These are phyloP conservation scores for Psophocarpus tetragonolobus DNA, from an alignment of 306 rosid species.

Conservation along the genomic window DNA sequence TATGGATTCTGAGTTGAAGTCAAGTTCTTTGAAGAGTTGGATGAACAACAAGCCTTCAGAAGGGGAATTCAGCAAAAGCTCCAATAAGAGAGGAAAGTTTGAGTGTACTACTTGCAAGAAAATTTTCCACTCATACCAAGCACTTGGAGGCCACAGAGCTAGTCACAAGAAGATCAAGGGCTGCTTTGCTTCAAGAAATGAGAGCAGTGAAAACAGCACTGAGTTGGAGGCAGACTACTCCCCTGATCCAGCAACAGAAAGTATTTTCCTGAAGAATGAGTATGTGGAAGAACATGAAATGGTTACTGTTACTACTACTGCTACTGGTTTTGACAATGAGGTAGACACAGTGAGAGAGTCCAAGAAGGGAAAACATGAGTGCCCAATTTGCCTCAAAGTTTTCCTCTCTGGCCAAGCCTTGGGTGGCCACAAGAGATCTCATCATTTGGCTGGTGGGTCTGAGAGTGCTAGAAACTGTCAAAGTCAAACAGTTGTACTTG, in stretches of 20 bases:
- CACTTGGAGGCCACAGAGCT: conserved; percentile 94
- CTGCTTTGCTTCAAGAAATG: conserved; percentile 59
- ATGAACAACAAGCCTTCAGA: conserved; percentile 23
- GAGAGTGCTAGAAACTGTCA: conserved; percentile 41
- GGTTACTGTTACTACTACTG: background rate
- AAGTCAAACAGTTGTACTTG: conserved; percentile 28
- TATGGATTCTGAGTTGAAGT: conserved; percentile 36
- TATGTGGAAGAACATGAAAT: conserved; percentile 30
- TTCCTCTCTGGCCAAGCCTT: conserved; percentile 89
- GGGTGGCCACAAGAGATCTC: conserved; percentile 98
- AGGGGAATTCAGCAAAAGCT: conserved; percentile 45
- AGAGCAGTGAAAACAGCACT: conserved; percentile 61
- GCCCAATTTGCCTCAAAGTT: conserved; percentile 76
- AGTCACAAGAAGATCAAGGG: conserved; percentile 80
- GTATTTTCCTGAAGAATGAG: conserved; percentile 42
- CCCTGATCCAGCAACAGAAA: conserved; percentile 45
- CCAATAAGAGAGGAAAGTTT: conserved; percentile 59
- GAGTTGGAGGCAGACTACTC: conserved; percentile 51
- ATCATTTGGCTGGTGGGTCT: conserved; percentile 42
- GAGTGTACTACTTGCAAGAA: conserved; percentile 81
- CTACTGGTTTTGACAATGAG: conserved; percentile 23
- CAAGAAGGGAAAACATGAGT: conserved; percentile 62
- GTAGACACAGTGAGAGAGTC: conserved; percentile 17
- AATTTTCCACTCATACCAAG: conserved; percentile 80
- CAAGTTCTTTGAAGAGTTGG: conserved; percentile 33